Percentiles rank a stretch among this genome's conserved stretches.
Conservation (phyloP, 371 early-diverging fungal genomes). For the Polyrhizophydium stewartii region DNA sequence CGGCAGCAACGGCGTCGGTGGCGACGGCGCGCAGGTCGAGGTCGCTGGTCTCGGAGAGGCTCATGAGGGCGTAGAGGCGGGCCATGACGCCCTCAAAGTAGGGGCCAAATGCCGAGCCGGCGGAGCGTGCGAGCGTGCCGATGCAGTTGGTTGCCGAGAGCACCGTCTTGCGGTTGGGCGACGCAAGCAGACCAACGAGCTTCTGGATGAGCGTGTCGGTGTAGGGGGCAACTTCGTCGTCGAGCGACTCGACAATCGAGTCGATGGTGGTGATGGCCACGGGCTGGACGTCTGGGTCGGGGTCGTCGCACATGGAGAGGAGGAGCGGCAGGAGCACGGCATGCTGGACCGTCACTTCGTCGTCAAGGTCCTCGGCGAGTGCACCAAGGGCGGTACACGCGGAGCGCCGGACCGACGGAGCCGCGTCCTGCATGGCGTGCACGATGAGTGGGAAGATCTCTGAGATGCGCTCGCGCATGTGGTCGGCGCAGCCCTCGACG, state of each 20-base stretch:
- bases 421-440: conserved; percentile 74
- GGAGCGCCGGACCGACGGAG: conserved; percentile 73
- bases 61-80: conserved; percentile 68
- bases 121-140: conserved; percentile 84
- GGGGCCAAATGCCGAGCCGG: conserved; percentile 64
- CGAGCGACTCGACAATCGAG: conserved; percentile 79
- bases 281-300: conserved; percentile 64
- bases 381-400: conserved; percentile 84
- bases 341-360: conserved; percentile 75
- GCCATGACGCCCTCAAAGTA: conserved; percentile 74
- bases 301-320: conserved; percentile 74
- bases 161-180: conserved; percentile 42
- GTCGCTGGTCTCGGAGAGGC: conserved; percentile 60
- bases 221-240: conserved; percentile 73
- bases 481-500: conserved; percentile 84
- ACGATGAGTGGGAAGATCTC: conserved; percentile 72
- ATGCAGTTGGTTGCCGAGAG: conserved; percentile 77
- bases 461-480: conserved; percentile 64
- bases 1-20: conserved; percentile 77
- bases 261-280: conserved; percentile 82
- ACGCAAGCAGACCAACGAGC: conserved; percentile 64
- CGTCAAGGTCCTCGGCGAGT: conserved; percentile 67
- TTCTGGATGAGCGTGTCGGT: conserved; percentile 77
- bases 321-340: conserved; percentile 75
- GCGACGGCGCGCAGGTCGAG: conserved; percentile 79